These are phyloP conservation scores for Lactarius vividus DNA, from an alignment of 768 basidiomycete genomes.

Conservation along the genomic window DNA sequence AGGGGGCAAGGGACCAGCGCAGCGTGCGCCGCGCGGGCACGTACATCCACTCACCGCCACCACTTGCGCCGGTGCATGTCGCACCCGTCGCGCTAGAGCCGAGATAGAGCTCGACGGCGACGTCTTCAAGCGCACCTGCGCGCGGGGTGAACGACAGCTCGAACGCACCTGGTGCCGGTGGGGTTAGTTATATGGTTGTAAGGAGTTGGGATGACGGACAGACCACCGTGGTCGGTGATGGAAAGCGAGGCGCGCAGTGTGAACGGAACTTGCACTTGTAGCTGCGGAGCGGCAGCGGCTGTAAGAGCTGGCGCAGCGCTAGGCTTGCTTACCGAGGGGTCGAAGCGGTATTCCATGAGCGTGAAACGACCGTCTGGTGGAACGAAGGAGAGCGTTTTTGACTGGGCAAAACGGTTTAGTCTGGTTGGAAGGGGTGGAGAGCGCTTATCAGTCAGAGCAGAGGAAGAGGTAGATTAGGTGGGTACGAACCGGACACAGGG, in stretches of 20 bases:
- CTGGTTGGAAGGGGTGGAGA: slow-evolving; percentile 39
- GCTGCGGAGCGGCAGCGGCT: slow-evolving; percentile 25
- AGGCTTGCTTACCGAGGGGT: slow-evolving; percentile 37
- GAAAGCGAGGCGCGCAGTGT: slow-evolving; percentile 34
- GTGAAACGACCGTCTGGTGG: slow-evolving; percentile 91
- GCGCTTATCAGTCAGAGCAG: neutral
- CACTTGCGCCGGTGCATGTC: slow-evolving; percentile 63
- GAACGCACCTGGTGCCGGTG: slow-evolving; percentile 47
- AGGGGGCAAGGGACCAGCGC: slow-evolving; percentile 70
- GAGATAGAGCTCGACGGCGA: slow-evolving; percentile 69
- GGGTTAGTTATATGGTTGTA: slow-evolving; percentile 29
- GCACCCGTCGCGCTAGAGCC: slow-evolving; percentile 72
- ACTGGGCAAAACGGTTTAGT: slow-evolving; percentile 73
- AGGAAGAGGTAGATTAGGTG: neutral
- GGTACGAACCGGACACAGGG: slow-evolving; percentile 78
- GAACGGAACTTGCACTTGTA: slow-evolving; percentile 38
- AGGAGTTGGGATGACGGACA: slow-evolving; percentile 1
- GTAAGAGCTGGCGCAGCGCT: slow-evolving; percentile 43
- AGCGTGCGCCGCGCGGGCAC: slow-evolving; percentile 60
- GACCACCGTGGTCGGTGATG: slow-evolving; percentile 45
- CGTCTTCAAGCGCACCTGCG: slow-evolving; percentile 64
- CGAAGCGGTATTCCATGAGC: slow-evolving; percentile 79
- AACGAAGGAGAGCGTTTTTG: slow-evolving; percentile 81
- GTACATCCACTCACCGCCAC: slow-evolving; percentile 75
- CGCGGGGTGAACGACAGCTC: slow-evolving; percentile 39